phyloP scores from a whole-genome alignment of 805 yeast species.

The Teunomyces atbi region DNA sequence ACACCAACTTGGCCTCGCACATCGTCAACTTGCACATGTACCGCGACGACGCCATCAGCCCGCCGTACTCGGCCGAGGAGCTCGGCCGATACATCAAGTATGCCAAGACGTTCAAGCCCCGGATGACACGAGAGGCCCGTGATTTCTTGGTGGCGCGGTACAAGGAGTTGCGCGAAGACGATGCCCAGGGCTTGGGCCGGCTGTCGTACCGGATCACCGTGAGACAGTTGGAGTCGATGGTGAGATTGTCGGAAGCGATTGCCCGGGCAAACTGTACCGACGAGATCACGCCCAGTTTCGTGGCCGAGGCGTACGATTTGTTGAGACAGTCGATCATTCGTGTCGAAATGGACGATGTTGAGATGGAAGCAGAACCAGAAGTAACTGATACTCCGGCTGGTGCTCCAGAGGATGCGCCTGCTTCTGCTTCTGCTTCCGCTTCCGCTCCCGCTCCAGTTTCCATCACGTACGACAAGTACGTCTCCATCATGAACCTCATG shows the following conservation, averaged over 20 bases:
- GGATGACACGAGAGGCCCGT: conserved; percentile 78
- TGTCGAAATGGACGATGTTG: conserved; percentile 91
- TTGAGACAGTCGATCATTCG: conserved; percentile 88
- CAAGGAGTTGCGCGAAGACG: conserved; percentile 83
- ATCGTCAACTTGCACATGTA: conserved; percentile 91
- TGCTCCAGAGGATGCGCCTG: too few species aligned
- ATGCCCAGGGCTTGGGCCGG: conserved; percentile 83
- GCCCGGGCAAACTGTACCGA: conserved; percentile 96
- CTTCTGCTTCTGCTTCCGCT: background rate
- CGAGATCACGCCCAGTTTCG: conserved; percentile 78
- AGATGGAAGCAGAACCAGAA: conserved; percentile 39
- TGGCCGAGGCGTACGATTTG: conserved; percentile 89
- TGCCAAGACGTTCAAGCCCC: conserved; percentile 91
- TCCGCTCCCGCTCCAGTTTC: conserved; percentile 28
- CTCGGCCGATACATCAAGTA: conserved; percentile 84
- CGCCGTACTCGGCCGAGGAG: conserved; percentile 88
- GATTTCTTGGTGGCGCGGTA: conserved; percentile 73
- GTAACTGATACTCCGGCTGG: conserved; percentile 7
- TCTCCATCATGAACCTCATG: conserved; percentile 75
- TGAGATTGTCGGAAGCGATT: conserved; percentile 91
- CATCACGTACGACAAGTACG: conserved; percentile 83
- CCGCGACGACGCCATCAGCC: conserved; percentile 83
- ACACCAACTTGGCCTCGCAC: conserved; percentile 86
- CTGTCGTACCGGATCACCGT: conserved; percentile 93
- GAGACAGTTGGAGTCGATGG: conserved; percentile 92